Evolutionary conservation across 192 early-diverging fungal genomes (phyloP).

Genomic region (Backusella luteola): DNA sequence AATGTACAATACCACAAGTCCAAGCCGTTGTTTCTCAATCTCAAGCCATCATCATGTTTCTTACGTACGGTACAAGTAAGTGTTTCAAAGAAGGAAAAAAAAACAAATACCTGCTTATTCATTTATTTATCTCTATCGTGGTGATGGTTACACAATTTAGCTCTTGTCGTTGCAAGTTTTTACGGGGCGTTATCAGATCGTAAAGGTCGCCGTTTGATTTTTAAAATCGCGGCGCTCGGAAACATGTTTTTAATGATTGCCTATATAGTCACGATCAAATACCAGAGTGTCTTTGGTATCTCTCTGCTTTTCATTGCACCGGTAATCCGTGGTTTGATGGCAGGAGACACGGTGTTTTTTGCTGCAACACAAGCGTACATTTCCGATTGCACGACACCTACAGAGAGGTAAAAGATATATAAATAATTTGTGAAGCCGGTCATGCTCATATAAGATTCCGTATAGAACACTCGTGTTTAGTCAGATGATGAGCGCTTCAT

Average conservation of each 20-base stretch:
- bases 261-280: constrained; percentile 15
- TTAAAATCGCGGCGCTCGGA: constrained; percentile 22
- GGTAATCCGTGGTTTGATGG: constrained; percentile 24
- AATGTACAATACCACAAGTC: constrained; percentile 38
- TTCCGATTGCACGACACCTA: constrained; percentile 31
- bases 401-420: constrained; percentile 15
- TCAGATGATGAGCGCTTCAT: constrained; percentile 13
- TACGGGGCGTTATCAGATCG: constrained; percentile 38
- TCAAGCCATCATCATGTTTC: constrained; percentile 24
- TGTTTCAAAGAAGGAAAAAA: not conserved
- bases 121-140: not conserved
- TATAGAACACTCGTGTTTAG: constrained; percentile 13
- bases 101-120: not conserved
- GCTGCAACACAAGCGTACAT: constrained; percentile 36
- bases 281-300: constrained; percentile 21
- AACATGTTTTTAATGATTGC: constrained; percentile 15
- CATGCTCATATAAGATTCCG: not conserved
- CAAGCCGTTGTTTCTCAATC: constrained; percentile 27
- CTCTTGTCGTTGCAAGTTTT: constrained; percentile 21
- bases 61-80: constrained; percentile 13
- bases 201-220: constrained; percentile 26
- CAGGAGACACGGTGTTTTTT: constrained; percentile 20
- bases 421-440: not conserved
- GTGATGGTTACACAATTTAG: not conserved
- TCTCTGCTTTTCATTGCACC: constrained; percentile 27